Evolutionary conservation across 306 rosid genomes (phyloP).

Genomic region (Medicago lupulina): DNA sequence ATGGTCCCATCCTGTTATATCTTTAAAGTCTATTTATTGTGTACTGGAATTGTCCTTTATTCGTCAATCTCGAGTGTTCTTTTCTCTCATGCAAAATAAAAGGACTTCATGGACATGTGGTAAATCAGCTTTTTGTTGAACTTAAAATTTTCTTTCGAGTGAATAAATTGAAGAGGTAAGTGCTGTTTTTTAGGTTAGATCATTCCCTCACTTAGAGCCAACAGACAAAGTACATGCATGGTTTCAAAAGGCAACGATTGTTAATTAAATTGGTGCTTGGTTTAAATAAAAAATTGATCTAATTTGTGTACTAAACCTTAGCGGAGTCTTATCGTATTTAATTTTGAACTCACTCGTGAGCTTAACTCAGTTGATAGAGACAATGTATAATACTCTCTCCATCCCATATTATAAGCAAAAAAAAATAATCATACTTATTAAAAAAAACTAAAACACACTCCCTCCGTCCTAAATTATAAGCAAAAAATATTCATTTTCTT

Average conservation of each 20-base stretch:
- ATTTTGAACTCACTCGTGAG: too few species aligned
- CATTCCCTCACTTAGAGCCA: slow-evolving; percentile 6
- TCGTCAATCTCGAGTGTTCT: slow-evolving; percentile 44
- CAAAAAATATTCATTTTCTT: too few species aligned
- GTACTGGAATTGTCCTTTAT: slow-evolving; percentile 39
- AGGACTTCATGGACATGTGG: slow-evolving; percentile 27
- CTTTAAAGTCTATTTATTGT: slow-evolving; percentile 44
- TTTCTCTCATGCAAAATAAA: slow-evolving; percentile 26
- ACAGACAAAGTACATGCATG: slow-evolving; percentile 14
- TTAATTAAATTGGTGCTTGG: neutral
- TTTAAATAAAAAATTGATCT: too few species aligned
- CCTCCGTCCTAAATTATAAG: too few species aligned
- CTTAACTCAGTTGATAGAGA: too few species aligned
- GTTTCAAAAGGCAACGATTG: neutral
- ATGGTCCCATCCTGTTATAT: slow-evolving; percentile 48
- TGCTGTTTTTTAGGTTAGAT: slow-evolving; percentile 1
- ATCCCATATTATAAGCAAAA: too few species aligned
- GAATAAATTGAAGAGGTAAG: slow-evolving; percentile 35
- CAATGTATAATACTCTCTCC: too few species aligned
- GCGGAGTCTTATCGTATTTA: too few species aligned
- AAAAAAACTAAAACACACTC: too few species aligned
- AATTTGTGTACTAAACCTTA: too few species aligned
- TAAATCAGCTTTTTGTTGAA: slow-evolving; percentile 35
- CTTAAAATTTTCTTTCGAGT: neutral
- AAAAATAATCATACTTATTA: too few species aligned